phyloP scores from a whole-genome alignment of 495 filamentous ascomycete species.

The Hypoxylon lienhwacheense region DNA sequence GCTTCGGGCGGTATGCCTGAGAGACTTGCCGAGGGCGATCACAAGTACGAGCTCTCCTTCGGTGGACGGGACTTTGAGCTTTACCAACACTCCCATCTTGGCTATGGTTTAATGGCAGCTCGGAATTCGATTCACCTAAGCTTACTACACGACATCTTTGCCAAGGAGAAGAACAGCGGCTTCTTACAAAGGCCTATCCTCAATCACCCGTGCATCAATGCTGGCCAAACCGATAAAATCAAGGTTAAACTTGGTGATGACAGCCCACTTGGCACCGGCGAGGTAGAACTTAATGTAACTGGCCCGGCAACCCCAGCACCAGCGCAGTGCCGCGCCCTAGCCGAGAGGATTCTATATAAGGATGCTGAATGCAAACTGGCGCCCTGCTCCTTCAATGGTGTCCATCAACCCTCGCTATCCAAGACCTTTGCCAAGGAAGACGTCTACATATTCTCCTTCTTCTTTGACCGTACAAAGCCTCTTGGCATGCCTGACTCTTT shows the following conservation, averaged over 20 bases:
- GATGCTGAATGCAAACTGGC: slow-evolving; percentile 77
- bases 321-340: slow-evolving; percentile 85
- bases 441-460: slow-evolving; percentile 95
- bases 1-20: slow-evolving; percentile 81
- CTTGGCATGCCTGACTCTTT: slow-evolving; percentile 96
- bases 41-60: slow-evolving; percentile 92
- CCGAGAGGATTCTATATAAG: slow-evolving; percentile 89
- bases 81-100: slow-evolving; percentile 98
- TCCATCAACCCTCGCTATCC: slow-evolving; percentile 88
- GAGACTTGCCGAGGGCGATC: slow-evolving; percentile 82
- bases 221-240: slow-evolving; percentile 70
- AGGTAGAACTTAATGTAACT: slow-evolving; percentile 76
- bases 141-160: slow-evolving; percentile 62
- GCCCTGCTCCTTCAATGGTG: slow-evolving; percentile 95
- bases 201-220: slow-evolving; percentile 83
- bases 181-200: slow-evolving; percentile 68
- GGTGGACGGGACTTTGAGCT: slow-evolving; percentile 87
- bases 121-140: slow-evolving; percentile 78
- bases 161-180: slow-evolving; percentile 50
- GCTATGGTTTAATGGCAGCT: slow-evolving; percentile 94
- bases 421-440: slow-evolving; percentile 94
- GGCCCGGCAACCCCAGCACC: slow-evolving; percentile 74
- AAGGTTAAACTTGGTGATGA: slow-evolving; percentile 63
- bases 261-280: slow-evolving; percentile 61
- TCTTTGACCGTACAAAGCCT: slow-evolving; percentile 88